Evolutionary conservation across 2,329 filamentous ascomycete genomes (phyloP).

Genomic region (Fusarium agapanthi): DNA sequence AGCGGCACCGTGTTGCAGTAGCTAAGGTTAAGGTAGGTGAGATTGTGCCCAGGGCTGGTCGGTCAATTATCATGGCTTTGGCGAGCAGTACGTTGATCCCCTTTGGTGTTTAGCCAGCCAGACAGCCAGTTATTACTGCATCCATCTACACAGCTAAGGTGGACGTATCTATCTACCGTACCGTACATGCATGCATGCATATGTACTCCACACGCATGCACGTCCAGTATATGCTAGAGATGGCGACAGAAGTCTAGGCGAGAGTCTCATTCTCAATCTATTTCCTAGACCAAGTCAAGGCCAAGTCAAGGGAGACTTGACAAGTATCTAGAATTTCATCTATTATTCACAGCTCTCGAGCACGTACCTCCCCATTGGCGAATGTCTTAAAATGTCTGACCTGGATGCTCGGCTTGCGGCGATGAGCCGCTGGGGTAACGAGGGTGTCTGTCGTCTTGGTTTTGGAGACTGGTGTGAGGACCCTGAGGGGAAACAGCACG

Average conservation of each 20-base stretch:
- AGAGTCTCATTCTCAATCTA: neutral
- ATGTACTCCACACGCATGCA: neutral
- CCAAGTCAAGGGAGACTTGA: constrained; percentile 18
- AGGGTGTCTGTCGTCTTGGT: constrained; percentile 12
- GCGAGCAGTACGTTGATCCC: constrained; percentile 8
- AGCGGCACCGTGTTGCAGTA: neutral
- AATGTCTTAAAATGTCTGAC: constrained; percentile 25
- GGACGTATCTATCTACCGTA: constrained; percentile 12
- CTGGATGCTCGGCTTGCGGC: constrained; percentile 21
- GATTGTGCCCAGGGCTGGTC: constrained; percentile 8
- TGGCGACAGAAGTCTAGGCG: constrained; percentile 2
- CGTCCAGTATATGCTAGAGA: neutral
- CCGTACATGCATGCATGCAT: constrained; percentile 21
- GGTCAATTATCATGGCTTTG: constrained; percentile 18
- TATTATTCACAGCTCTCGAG: neutral
- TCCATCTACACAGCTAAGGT: constrained; percentile 13
- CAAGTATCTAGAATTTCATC: neutral
- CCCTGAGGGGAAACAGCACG: constrained; percentile 17
- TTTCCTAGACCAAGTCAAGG: constrained; percentile 9
- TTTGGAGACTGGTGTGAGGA: constrained; percentile 7
- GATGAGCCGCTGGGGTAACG: constrained; percentile 10
- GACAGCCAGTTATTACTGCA: neutral
- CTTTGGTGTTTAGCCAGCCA: constrained; percentile 8
- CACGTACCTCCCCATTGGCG: neutral
- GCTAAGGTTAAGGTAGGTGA: neutral